A percentile compares a stretch with the other conserved stretches of the same genome.
Conservation (phyloP, 768 basidiomycete species). For the Boletus sp. region DNA sequence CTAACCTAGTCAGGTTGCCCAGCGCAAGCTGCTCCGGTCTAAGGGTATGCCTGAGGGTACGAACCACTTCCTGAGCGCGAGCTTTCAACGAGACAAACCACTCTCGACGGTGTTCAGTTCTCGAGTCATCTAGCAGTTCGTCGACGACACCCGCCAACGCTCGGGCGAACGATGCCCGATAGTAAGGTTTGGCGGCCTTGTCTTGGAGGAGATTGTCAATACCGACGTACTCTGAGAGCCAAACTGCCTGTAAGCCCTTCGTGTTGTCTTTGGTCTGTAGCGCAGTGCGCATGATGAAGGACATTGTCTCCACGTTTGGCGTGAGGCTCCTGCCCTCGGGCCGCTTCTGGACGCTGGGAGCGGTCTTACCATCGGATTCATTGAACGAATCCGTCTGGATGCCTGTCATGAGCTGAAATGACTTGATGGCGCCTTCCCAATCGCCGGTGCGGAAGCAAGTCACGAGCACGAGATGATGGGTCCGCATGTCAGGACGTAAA, state of each 20-base stretch:
- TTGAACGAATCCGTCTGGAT: conserved; percentile 50
- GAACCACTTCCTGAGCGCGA: conserved; percentile 18
- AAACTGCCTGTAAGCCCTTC: conserved; percentile 56
- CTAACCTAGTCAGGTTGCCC: conserved; percentile 23
- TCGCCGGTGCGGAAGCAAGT: conserved; percentile 63
- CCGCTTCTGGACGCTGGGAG: conserved; percentile 43
- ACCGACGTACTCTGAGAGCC: conserved; percentile 52
- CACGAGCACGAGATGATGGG: conserved; percentile 60
- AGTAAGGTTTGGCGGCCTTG: conserved; percentile 31
- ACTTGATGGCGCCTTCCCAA: conserved; percentile 54
- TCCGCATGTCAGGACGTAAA: conserved; percentile 33
- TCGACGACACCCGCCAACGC: conserved; percentile 42
- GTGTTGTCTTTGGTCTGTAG: conserved; percentile 46
- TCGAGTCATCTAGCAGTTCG: conserved; percentile 27
- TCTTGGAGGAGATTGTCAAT: conserved; percentile 34
- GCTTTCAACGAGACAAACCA: conserved; percentile 18
- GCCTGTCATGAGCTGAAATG: conserved; percentile 74
- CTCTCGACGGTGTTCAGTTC: conserved; percentile 13
- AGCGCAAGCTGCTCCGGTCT: conserved; percentile 21
- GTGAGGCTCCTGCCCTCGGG: conserved; percentile 41
- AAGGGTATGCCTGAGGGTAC: conserved; percentile 9
- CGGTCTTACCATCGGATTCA: conserved; percentile 31
- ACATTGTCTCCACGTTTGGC: conserved; percentile 53
- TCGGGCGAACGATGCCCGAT: conserved; percentile 47
- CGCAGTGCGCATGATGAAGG: conserved; percentile 57